Evolutionary conservation across 352 stramenopile genomes (phyloP).

Genomic region (Phytopythium delawarense): DNA sequence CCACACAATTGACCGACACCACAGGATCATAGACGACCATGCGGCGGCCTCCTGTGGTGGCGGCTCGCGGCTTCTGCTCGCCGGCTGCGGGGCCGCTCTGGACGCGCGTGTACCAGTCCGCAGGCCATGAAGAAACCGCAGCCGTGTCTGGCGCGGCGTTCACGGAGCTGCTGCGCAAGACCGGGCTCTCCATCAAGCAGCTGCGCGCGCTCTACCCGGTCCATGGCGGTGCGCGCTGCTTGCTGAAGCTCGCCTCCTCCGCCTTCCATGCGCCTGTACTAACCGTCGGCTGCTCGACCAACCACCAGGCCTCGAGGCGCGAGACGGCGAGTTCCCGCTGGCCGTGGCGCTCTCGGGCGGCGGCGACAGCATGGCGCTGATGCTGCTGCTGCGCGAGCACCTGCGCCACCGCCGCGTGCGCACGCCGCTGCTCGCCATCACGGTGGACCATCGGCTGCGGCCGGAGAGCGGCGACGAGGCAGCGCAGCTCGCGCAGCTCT

Average conservation of each 20-base stretch:
- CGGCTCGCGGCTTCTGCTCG: background rate
- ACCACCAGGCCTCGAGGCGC: conserved; percentile 11
- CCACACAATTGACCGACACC: background rate
- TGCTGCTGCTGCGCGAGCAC: conserved; percentile 68
- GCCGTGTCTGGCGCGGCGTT: conserved; percentile 31
- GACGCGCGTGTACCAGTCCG: background rate
- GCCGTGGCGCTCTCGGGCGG: conserved; percentile 74
- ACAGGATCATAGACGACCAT: background rate
- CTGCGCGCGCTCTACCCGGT: conserved; percentile 37
- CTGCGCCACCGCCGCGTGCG: conserved; percentile 36
- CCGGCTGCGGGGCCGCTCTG: conserved; percentile 1
- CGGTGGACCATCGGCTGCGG: conserved; percentile 72
- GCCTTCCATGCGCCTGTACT: conserved; percentile 2
- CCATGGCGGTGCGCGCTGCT: conserved; percentile 13
- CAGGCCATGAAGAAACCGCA: background rate
- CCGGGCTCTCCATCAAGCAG: conserved; percentile 32
- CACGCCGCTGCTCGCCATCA: conserved; percentile 73
- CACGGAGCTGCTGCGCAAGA: conserved; percentile 28
- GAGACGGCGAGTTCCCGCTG: conserved; percentile 38
- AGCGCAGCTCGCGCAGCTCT: conserved; percentile 38
- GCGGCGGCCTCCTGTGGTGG: background rate
- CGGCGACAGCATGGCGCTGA: conserved; percentile 78
- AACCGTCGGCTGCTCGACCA: background rate
- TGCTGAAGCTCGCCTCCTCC: background rate
- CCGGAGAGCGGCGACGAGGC: conserved; percentile 63